A percentile compares a stretch with the other conserved stretches of the same genome.
Evolutionary conservation across 495 filamentous ascomycete genomes (phyloP).

Genomic region (Aspergillus kassunensis): DNA sequence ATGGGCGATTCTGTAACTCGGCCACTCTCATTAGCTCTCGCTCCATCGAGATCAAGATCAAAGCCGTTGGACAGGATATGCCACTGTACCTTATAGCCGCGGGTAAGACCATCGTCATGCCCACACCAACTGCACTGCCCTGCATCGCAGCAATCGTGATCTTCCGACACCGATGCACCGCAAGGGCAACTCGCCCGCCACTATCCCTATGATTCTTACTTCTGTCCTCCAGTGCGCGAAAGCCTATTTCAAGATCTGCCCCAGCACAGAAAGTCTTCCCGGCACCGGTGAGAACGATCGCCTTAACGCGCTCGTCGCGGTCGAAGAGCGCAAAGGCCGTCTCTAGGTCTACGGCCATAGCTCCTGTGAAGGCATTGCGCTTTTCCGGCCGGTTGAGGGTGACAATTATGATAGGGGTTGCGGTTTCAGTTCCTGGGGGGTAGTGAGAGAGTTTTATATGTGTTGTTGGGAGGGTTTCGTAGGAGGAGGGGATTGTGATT

Average conservation of each 20-base stretch:
- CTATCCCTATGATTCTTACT: constrained; percentile 43
- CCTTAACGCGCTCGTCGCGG: constrained; percentile 52
- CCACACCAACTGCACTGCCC: constrained; percentile 62
- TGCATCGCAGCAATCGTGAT: constrained; percentile 63
- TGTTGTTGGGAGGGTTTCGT: constrained; percentile 40
- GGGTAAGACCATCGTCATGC: constrained; percentile 65
- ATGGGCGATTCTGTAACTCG: constrained; percentile 42
- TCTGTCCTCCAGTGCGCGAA: constrained; percentile 30
- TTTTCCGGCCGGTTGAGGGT: constrained; percentile 55
- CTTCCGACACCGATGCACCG: constrained; percentile 59
- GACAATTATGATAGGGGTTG: constrained; percentile 54
- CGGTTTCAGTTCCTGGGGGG: constrained; percentile 40
- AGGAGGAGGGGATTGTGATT: constrained; percentile 34
- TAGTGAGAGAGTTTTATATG: constrained; percentile 54
- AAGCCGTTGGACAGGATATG: background rate
- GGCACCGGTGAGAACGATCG: constrained; percentile 54
- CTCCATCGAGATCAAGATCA: too few relatives aligned
- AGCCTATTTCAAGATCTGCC: constrained; percentile 58
- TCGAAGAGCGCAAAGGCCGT: constrained; percentile 52
- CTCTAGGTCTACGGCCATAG: constrained; percentile 54
- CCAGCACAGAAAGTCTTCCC: constrained; percentile 62
- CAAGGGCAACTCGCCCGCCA: constrained; percentile 47
- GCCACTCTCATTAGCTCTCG: too few relatives aligned
- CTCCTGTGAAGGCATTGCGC: constrained; percentile 59
- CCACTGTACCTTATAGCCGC: constrained; percentile 43